Conservation (phyloP, 1,284 basidiomycete genomes). For the Puccinia hordei region DNA sequence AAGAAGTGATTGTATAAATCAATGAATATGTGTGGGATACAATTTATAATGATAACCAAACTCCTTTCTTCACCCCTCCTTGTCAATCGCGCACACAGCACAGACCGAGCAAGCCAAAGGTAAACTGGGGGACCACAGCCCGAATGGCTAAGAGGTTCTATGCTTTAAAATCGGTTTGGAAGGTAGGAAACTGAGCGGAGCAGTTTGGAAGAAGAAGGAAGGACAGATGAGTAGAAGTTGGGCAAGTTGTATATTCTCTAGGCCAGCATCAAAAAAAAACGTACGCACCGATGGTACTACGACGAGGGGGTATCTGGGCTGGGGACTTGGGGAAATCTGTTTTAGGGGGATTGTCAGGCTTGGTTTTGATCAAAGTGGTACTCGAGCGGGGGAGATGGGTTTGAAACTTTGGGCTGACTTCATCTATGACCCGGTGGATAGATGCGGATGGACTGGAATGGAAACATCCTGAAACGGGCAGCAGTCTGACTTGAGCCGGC, state of each 20-base stretch:
- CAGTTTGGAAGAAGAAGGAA: too few species aligned
- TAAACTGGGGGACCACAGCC: not conserved
- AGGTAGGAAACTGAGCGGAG: not conserved
- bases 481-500: too few species aligned
- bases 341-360: too few species aligned
- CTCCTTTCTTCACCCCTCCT: not conserved
- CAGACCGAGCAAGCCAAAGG: not conserved
- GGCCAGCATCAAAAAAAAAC: too few species aligned
- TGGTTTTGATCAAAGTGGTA: too few species aligned
- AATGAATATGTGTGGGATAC: not conserved
- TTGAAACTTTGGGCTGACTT: not conserved
- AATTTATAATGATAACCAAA: not conserved
- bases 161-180: not conserved
- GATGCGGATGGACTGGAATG: slow-evolving; percentile 2
- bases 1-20: not conserved
- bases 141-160: not conserved
- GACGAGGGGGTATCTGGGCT: too few species aligned
- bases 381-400: too few species aligned
- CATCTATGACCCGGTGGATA: not conserved
- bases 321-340: too few species aligned
- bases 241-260: too few species aligned
- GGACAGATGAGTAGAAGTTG: too few species aligned
- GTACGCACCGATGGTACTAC: too few species aligned
- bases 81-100: not conserved
- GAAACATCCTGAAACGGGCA: slow-evolving; percentile 7